Evolutionary conservation across 768 basidiomycete species (phyloP).

Genomic region (Rhodotorula graminis): DNA sequence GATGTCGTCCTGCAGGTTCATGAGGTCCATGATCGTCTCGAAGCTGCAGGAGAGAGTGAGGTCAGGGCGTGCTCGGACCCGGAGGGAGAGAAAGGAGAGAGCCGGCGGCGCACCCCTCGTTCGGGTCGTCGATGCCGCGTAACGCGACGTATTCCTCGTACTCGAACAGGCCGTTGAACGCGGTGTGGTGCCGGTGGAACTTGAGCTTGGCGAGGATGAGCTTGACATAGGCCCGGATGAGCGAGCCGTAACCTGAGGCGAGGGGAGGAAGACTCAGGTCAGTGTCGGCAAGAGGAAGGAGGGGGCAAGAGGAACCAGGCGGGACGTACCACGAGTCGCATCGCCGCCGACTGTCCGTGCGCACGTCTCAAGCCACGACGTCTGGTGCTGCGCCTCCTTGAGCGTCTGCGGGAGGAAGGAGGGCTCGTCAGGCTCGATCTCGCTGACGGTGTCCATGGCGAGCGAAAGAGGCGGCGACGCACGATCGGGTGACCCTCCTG

Average conservation of each 20-base stretch:
- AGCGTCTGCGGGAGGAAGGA: conserved; percentile 59
- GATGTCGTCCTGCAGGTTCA: conserved; percentile 97
- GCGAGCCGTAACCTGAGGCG: conserved; percentile 71
- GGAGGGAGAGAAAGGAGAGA: neutral
- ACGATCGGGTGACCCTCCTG: conserved; percentile 97
- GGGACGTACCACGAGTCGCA: conserved; percentile 63
- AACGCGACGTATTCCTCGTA: conserved; percentile 97
- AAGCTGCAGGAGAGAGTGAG: conserved; percentile 56
- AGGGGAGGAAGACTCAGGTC: neutral
- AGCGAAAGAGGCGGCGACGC: conserved; percentile 42
- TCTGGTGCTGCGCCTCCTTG: conserved; percentile 94
- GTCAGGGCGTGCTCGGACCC: neutral
- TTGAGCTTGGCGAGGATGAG: conserved; percentile 91
- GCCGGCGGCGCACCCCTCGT: conserved; percentile 74
- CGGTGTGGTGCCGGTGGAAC: conserved; percentile 89
- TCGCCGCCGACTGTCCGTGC: conserved; percentile 78
- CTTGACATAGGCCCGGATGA: conserved; percentile 93
- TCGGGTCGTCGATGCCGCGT: conserved; percentile 96
- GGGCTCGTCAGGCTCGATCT: no score
- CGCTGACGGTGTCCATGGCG: neutral
- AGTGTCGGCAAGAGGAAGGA: neutral
- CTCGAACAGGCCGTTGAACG: conserved; percentile 98
- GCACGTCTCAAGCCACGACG: conserved; percentile 96
- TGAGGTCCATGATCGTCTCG: conserved; percentile 94
- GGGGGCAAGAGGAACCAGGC: neutral